phyloP scores from a whole-genome alignment of 225 moss, liverwort and hornwort species.

The Ulota crispa region DNA sequence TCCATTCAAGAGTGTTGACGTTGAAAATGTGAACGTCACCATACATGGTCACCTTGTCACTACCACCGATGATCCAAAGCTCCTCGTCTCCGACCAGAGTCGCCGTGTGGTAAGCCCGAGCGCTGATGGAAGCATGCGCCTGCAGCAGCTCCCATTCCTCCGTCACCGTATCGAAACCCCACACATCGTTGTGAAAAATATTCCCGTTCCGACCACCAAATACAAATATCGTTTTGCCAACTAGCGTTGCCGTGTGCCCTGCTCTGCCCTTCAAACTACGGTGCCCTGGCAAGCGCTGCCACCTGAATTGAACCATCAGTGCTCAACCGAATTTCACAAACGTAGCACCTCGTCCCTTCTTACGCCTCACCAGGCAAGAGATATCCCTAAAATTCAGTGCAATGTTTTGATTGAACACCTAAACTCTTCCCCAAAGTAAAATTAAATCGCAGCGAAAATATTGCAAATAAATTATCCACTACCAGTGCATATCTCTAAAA shows the following conservation, averaged over 20 bases:
- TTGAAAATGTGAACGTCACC: constrained; percentile 80
- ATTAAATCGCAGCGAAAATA: not conserved
- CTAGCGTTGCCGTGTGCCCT: constrained; percentile 78
- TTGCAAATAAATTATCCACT: not conserved
- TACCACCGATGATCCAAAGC: constrained; percentile 92
- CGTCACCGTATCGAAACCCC: constrained; percentile 66
- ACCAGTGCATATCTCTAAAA: not conserved
- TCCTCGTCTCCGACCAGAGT: constrained; percentile 64
- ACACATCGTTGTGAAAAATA: constrained; percentile 72
- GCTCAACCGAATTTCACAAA: constrained; percentile 3
- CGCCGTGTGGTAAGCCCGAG: constrained; percentile 91
- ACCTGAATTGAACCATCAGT: constrained; percentile 56
- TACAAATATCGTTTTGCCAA: constrained; percentile 62
- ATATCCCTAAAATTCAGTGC: not conserved
- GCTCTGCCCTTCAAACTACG: constrained; percentile 78
- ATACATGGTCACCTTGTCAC: constrained; percentile 69
- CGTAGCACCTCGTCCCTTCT: not conserved
- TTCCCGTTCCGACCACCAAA: constrained; percentile 84
- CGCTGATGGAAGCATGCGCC: constrained; percentile 54
- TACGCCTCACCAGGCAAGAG: not conserved
- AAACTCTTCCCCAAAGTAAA: not conserved
- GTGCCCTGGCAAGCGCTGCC: constrained; percentile 70
- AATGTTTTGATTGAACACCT: not conserved
- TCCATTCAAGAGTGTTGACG: constrained; percentile 72
- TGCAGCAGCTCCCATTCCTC: constrained; percentile 74